Conservation (phyloP, 75 land plant genomes). For the Picea glauca region DNA sequence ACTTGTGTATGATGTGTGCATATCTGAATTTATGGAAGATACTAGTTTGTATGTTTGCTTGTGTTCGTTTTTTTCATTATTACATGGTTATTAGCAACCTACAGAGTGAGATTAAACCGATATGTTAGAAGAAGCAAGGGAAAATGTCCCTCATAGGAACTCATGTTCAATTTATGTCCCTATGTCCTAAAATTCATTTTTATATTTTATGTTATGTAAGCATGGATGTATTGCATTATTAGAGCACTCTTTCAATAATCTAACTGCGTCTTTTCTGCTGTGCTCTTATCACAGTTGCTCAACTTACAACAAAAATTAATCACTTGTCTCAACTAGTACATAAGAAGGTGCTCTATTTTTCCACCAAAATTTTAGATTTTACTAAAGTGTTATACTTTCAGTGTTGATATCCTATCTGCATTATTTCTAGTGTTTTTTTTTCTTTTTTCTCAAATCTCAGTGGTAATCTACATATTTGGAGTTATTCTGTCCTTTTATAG, state of each 20-base stretch:
- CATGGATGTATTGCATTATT: too few species aligned
- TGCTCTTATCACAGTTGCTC: constrained; percentile 63
- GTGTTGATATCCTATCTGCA: neutral
- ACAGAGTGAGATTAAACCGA: too few species aligned
- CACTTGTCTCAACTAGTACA: constrained; percentile 58
- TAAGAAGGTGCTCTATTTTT: constrained; percentile 59
- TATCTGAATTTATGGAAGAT: neutral
- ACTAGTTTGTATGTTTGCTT: neutral
- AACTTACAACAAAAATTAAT: constrained; percentile 85
- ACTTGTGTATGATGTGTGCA: neutral
- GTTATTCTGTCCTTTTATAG: neutral
- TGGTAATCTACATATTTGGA: neutral
- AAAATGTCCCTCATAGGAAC: too few species aligned
- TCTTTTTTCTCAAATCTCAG: neutral
- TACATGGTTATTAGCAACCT: too few species aligned
- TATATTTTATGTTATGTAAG: too few species aligned
- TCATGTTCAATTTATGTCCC: too few species aligned
- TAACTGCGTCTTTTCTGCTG: neutral
- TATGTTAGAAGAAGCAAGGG: too few species aligned
- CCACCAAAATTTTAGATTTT: neutral
- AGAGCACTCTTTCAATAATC: too few species aligned
- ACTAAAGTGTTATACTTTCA: neutral
- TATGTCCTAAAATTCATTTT: too few species aligned
- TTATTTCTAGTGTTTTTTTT: neutral
- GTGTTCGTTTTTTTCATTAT: neutral